phyloP scores from a whole-genome alignment of 805 yeast species.

The Lipomyces orientalis region DNA sequence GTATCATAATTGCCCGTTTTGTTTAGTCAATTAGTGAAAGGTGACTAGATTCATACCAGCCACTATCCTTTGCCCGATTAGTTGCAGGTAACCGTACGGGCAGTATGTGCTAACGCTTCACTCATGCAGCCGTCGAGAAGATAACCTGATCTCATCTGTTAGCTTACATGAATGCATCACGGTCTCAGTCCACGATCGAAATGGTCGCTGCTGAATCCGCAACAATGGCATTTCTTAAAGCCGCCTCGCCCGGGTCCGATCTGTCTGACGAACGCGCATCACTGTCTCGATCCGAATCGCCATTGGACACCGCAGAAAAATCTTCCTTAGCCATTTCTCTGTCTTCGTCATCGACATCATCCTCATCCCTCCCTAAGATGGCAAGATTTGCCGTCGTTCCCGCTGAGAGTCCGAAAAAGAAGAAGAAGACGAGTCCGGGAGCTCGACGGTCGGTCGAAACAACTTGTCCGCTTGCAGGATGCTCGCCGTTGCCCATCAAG shows the following conservation, averaged over 20 bases:
- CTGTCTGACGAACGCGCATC: background rate
- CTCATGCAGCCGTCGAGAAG: too few relatives aligned
- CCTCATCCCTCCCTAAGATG: background rate
- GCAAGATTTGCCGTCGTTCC: background rate
- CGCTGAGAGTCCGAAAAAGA: background rate
- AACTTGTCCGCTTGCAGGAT: background rate
- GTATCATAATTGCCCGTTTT: too few relatives aligned
- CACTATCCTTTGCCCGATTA: too few relatives aligned
- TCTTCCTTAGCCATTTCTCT: background rate
- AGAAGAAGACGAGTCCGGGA: background rate
- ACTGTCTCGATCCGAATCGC: background rate
- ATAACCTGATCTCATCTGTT: background rate
- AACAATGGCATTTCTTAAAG: background rate
- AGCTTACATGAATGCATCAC: background rate
- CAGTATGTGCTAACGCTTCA: too few relatives aligned
- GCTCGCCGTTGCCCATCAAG: slow-evolving; percentile 3
- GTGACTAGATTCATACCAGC: too few relatives aligned
- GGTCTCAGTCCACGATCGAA: background rate
- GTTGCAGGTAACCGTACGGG: too few relatives aligned
- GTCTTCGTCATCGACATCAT: background rate
- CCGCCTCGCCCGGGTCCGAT: background rate
- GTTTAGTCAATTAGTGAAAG: too few relatives aligned
- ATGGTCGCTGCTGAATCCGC: background rate
- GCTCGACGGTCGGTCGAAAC: background rate
- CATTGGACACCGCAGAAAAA: background rate